Evolutionary conservation across 371 early-diverging fungal genomes (phyloP).

Genomic region (Umbelopsis sp.): DNA sequence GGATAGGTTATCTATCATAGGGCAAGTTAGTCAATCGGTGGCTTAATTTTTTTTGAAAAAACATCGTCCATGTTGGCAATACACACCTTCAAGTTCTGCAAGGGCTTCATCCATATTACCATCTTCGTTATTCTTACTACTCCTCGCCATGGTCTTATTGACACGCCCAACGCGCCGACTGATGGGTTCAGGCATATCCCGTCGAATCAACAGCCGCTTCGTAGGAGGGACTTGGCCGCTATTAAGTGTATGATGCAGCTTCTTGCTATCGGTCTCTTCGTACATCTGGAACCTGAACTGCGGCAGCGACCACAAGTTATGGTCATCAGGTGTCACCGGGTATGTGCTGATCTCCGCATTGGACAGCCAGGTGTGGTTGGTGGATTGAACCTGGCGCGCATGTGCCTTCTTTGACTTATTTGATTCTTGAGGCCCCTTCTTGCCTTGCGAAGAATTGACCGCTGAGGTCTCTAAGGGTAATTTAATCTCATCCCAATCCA

Average conservation of each 20-base stretch:
- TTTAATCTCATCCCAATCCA: slow-evolving; percentile 53
- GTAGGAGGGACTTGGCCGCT: slow-evolving; percentile 45
- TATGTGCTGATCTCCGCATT: slow-evolving; percentile 64
- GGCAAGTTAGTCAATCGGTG: background rate
- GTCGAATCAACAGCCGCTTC: slow-evolving; percentile 44
- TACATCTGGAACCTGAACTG: slow-evolving; percentile 62
- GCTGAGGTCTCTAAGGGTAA: slow-evolving; percentile 22
- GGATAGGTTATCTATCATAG: slow-evolving; percentile 47
- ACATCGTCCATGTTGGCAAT: background rate
- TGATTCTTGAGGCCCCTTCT: slow-evolving; percentile 8
- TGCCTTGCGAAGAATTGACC: background rate
- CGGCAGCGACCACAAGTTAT: slow-evolving; percentile 53
- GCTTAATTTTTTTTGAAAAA: too few species aligned
- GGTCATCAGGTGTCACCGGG: slow-evolving; percentile 40
- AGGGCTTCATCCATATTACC: slow-evolving; percentile 51
- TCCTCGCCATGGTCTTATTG: slow-evolving; percentile 38
- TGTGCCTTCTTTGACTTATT: slow-evolving; percentile 13
- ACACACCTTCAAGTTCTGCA: slow-evolving; percentile 51
- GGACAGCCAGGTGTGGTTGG: slow-evolving; percentile 45
- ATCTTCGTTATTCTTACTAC: slow-evolving; percentile 32
- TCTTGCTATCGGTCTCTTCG: slow-evolving; percentile 22
- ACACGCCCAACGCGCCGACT: slow-evolving; percentile 50
- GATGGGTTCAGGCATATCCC: slow-evolving; percentile 53
- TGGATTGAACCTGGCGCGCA: background rate
- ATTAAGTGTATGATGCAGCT: slow-evolving; percentile 27